These are phyloP conservation scores for Schizonepeta tenuifolia DNA, from an alignment of 257 asterid genomes.

Conservation along the genomic window DNA sequence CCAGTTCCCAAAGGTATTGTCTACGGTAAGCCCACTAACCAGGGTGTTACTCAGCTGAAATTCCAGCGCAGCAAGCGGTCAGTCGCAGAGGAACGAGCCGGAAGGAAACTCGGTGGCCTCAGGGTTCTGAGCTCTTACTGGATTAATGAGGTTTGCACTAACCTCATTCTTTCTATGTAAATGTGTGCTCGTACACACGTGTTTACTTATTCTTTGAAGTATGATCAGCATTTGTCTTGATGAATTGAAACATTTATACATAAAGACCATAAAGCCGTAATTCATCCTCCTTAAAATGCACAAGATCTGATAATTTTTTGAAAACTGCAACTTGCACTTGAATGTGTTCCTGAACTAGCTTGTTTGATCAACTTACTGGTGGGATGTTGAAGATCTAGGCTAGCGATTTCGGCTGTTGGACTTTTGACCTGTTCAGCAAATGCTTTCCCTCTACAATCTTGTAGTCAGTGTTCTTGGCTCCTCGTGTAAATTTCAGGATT, in stretches of 20 bases:
- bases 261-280: too few species aligned
- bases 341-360: not conserved
- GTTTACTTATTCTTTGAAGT: not conserved
- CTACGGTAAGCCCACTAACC: conserved; percentile 34
- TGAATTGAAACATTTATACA: too few species aligned
- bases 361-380: not conserved
- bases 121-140: conserved; percentile 35
- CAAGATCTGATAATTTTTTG: not conserved
- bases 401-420: not conserved
- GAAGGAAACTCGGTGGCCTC: conserved; percentile 34
- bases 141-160: conserved; percentile 29
- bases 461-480: not conserved
- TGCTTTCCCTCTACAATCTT: not conserved
- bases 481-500: conserved; percentile 22
- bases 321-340: not conserved
- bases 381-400: not conserved
- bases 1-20: conserved; percentile 37
- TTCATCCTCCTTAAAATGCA: not conserved
- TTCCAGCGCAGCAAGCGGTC: conserved; percentile 37
- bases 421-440: not conserved
- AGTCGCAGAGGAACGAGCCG: conserved; percentile 36
- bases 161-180: not conserved
- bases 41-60: conserved; percentile 37
- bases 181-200: not conserved
- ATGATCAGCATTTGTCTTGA: too few species aligned